Evolutionary conservation across 345 rosid species (phyloP).

Genomic region (Eucalyptus urophylla): DNA sequence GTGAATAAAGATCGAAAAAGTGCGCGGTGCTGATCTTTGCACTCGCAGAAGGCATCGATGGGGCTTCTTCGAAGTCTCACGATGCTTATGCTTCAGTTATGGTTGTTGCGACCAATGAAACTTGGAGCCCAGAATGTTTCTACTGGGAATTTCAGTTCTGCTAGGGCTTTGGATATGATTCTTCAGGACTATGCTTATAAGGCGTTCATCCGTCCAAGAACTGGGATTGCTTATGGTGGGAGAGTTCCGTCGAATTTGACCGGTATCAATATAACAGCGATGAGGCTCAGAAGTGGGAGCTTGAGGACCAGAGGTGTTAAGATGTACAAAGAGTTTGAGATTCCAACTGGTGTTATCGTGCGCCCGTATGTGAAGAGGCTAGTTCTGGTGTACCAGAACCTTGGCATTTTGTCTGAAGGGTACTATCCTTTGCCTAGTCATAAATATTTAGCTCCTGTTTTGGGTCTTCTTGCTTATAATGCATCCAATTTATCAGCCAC

Average conservation of each 20-base stretch:
- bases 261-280: conserved; percentile 53
- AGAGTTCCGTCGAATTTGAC: conserved; percentile 46
- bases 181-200: conserved; percentile 76
- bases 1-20: not conserved
- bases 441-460: conserved; percentile 54
- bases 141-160: not conserved
- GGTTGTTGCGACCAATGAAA: conserved; percentile 6
- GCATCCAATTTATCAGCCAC: conserved; percentile 57
- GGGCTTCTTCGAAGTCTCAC: conserved; percentile 56
- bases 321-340: conserved; percentile 38
- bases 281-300: conserved; percentile 92
- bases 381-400: conserved; percentile 75
- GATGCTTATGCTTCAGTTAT: conserved; percentile 23
- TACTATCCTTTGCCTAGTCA: conserved; percentile 54
- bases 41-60: conserved; percentile 32
- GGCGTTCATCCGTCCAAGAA: conserved; percentile 53
- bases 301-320: conserved; percentile 36
- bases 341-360: conserved; percentile 42
- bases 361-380: conserved; percentile 68
- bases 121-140: conserved; percentile 10
- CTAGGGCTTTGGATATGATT: conserved; percentile 51
- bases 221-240: conserved; percentile 58
- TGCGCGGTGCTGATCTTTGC: not conserved
- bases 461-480: conserved; percentile 77
- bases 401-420: conserved; percentile 50